Percentiles rank a stretch among this genome's conserved stretches.
These are phyloP conservation scores for Sporothrix globosa DNA, from an alignment of 2,329 filamentous ascomycete genomes.

Conservation along the genomic window DNA sequence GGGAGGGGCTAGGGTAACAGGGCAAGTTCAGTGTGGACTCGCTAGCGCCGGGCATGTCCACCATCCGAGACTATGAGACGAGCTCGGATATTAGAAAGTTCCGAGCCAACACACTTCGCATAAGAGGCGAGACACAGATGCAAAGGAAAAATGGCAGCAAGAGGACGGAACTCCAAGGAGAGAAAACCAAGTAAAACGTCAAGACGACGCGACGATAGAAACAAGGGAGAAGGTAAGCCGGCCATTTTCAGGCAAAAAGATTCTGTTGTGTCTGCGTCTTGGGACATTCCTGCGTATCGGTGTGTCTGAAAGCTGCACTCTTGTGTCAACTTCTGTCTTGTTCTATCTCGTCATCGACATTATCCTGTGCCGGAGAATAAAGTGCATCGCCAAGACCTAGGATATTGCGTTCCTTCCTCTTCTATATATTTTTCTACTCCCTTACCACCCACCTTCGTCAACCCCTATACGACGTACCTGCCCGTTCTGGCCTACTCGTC, in stretches of 20 bases:
- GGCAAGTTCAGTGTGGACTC: neutral
- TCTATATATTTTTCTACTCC: neutral
- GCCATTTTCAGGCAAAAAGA: neutral
- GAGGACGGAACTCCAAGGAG: neutral
- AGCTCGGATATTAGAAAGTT: neutral
- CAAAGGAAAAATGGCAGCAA: neutral
- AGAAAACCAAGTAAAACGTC: neutral
- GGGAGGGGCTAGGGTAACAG: too few species aligned
- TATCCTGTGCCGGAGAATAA: neutral
- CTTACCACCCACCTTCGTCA: neutral
- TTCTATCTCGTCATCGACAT: neutral
- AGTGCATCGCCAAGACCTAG: constrained; percentile 9
- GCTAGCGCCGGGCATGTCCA: neutral
- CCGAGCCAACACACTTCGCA: neutral
- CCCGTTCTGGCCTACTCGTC: constrained; percentile 4
- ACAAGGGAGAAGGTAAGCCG: neutral
- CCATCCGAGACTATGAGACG: neutral
- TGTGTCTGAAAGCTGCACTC: neutral
- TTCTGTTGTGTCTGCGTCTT: neutral
- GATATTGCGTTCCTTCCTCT: constrained; percentile 20
- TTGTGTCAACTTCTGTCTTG: neutral
- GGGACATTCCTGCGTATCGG: neutral
- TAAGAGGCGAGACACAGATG: neutral
- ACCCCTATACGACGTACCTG: neutral
- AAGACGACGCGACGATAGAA: neutral